Evolutionary conservation across 768 basidiomycete genomes (phyloP), one percentile per base, ranked within the genome.

Genomic region (Ramaria rubella): DNA sequence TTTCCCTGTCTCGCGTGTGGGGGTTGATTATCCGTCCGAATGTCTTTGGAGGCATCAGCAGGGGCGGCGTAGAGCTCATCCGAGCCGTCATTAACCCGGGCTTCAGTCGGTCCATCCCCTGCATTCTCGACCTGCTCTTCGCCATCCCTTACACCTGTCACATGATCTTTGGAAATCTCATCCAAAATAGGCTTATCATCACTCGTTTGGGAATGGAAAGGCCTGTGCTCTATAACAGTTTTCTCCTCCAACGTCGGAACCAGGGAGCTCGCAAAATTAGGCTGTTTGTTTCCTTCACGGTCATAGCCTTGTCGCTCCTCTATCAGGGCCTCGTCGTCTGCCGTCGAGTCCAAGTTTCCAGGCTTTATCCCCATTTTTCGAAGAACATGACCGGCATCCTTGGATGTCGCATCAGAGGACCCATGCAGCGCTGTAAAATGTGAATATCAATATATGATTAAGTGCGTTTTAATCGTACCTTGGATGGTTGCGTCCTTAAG

Each of bases 231-330:
- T 12, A 70, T 65, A 26, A 86, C 70, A 2, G 73, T 74, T 66
- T 83, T 81, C 67, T 88, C 85, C 66, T 89, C 89, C 12, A 87
- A 65, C 0, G 82, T 86, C 1, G 87, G 87, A 1, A 87, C 80
- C 6, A 79, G 74, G 1, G 82, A 70, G 57, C 81, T 79, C 0
- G 83, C 76, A 65, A 88, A 86, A 2, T 84, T 83, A 11, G 73
- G 71, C 23, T 71, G 68, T 58, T 77, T 70, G 58, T 77, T 60
- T 19, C 82, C 81, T 6, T 81, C 75, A n/a, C 71, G 70, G 42
- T 75, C 76, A 63, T 67, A 79, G 15, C 80, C 80, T 58, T 72
- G 76, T 15, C 80, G 77, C 61, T 84, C 83, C 24, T 72, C 74
- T 27, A 75, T 72, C 43, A 81, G 56, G 0, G 66, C 67, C 30